Conservation (phyloP, 129 eudicot species). For the Centrapalus pauciflorus region DNA sequence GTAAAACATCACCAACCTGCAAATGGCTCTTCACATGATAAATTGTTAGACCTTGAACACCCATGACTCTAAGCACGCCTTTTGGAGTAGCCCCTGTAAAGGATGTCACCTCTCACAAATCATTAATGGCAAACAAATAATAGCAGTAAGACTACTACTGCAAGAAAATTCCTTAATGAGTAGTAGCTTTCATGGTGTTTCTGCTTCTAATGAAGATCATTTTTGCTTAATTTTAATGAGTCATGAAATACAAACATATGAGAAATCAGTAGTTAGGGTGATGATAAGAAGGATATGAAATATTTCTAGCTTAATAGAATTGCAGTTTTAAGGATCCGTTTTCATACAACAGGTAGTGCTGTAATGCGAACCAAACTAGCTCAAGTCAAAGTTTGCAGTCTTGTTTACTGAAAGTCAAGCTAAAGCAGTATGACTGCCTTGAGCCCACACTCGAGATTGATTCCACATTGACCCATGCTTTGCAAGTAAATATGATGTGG, state of each 20-base stretch:
- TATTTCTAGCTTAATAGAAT: neutral
- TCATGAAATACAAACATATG: neutral
- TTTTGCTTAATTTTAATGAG: neutral
- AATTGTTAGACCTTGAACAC: slow-evolving; percentile 61
- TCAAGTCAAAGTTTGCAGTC: neutral
- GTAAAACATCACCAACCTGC: slow-evolving; percentile 34
- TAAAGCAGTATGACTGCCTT: neutral
- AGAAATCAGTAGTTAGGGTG: neutral
- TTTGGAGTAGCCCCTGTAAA: slow-evolving; percentile 61
- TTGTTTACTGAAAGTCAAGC: neutral
- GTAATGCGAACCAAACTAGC: neutral
- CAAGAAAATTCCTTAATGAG: neutral
- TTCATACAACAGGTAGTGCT: neutral
- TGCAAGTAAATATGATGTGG: neutral
- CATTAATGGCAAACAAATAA: neutral
- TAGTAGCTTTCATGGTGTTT: neutral
- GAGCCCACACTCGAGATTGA: neutral
- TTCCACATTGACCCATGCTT: neutral
- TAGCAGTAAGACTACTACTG: neutral
- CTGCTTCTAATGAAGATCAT: slow-evolving; percentile 7
- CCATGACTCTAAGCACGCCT: slow-evolving; percentile 75
- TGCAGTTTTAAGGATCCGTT: neutral
- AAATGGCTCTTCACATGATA: slow-evolving; percentile 74
- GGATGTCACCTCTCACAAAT: slow-evolving; percentile 3
- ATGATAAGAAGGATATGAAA: neutral